phyloP scores from a whole-genome alignment of 2,329 filamentous ascomycete species.

The Sclerotinia nivalis region DNA sequence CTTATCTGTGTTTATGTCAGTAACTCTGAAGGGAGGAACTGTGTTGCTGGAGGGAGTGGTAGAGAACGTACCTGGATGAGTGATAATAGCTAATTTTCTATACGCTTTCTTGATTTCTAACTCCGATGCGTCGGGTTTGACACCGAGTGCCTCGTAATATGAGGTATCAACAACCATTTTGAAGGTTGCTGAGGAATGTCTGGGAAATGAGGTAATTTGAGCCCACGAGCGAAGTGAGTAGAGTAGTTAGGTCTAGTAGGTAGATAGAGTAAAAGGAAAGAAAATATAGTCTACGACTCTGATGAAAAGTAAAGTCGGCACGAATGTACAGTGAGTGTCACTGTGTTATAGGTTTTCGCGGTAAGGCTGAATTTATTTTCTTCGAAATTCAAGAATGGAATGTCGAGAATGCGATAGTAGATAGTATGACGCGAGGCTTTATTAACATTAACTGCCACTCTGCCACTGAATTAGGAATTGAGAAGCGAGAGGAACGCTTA shows the following conservation, averaged over 20 bases:
- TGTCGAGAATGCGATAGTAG: conserved; percentile 5
- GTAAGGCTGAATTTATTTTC: conserved; percentile 19
- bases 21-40: not conserved
- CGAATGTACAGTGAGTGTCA: not conserved
- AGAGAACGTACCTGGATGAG: conserved; percentile 56
- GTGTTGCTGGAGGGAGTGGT: conserved; percentile 8
- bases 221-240: not conserved
- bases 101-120: conserved; percentile 98
- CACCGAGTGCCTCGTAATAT: conserved; percentile 70
- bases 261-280: not conserved
- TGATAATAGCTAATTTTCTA: conserved; percentile 88
- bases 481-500: too few species aligned
- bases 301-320: not conserved
- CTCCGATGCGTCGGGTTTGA: conserved; percentile 80
- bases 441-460: not conserved
- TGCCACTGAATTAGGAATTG: not conserved
- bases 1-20: conserved; percentile 65
- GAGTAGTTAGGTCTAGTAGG: not conserved
- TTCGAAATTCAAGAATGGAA: conserved; percentile 15
- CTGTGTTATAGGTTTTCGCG: not conserved
- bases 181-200: not conserved
- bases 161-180: conserved; percentile 41
- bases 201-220: not conserved
- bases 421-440: conserved; percentile 27
- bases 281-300: not conserved